Conservation (phyloP, 768 basidiomycete species). For the Termitomyces sp. region DNA sequence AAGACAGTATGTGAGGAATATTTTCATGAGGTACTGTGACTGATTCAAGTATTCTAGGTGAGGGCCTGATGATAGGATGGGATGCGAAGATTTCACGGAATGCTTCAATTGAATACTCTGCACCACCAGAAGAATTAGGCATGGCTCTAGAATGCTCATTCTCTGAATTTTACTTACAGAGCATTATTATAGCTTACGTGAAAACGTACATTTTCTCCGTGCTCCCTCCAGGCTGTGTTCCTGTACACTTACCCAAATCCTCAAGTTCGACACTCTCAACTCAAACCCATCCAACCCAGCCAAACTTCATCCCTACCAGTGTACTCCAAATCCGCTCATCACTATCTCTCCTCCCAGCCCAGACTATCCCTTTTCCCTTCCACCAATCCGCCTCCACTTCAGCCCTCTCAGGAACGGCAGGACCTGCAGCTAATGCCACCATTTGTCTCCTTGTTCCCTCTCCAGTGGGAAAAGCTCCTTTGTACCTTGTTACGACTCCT, state of each 20-base stretch:
- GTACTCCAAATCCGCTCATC: constrained; percentile 72
- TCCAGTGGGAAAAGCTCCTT: constrained; percentile 45
- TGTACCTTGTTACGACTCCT: constrained; percentile 70
- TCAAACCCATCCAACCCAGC: constrained; percentile 26
- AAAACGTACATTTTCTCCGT: constrained; percentile 78
- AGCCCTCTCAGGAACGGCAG: constrained; percentile 22
- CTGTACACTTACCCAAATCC: constrained; percentile 20
- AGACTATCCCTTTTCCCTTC: constrained; percentile 67
- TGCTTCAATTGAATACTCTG: constrained; percentile 64
- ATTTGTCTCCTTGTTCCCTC: constrained; percentile 66
- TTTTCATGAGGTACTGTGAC: too few relatives aligned
- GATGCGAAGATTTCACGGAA: constrained; percentile 53
- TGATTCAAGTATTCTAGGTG: too few relatives aligned
- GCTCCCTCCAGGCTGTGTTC: constrained; percentile 64
- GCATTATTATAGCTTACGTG: constrained; percentile 49
- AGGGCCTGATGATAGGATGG: constrained; percentile 61
- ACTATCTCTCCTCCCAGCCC: constrained; percentile 55
- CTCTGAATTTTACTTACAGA: neutral
- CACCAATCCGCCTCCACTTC: constrained; percentile 24
- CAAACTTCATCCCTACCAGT: constrained; percentile 48
- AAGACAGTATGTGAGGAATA: too few relatives aligned
- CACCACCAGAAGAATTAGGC: constrained; percentile 83
- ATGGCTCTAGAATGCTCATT: neutral
- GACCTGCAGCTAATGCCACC: constrained; percentile 35
- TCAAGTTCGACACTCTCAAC: constrained; percentile 20